phyloP scores from a whole-genome alignment of 2,329 filamentous ascomycete species.

The Diaporthe sp. region DNA sequence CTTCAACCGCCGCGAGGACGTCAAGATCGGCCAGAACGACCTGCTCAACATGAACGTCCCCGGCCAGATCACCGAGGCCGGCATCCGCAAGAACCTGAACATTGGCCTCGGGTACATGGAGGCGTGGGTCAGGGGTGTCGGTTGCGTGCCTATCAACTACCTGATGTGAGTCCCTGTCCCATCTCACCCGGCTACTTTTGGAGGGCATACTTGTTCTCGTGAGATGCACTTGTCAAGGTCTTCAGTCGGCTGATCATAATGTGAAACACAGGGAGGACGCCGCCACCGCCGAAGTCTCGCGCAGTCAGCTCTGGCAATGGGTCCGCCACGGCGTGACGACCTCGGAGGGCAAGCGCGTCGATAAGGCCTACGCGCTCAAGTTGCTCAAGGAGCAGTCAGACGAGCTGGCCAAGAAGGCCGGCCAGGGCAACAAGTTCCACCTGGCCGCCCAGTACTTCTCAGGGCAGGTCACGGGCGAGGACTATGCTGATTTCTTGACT shows the following conservation, averaged over 20 bases:
- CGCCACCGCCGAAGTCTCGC: slow-evolving; percentile 94
- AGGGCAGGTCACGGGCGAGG: slow-evolving; percentile 93
- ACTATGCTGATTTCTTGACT: slow-evolving; percentile 97
- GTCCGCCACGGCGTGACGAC: slow-evolving; percentile 80
- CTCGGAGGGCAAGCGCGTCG: slow-evolving; percentile 89
- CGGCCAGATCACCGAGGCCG: slow-evolving; percentile 90
- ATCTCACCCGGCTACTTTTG: too few relatives aligned
- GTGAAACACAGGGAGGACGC: slow-evolving; percentile 79
- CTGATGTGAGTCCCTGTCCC: slow-evolving; percentile 75
- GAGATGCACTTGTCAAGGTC: too few relatives aligned
- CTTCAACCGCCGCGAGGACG: slow-evolving; percentile 90
- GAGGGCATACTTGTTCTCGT: not conserved
- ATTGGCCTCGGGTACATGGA: slow-evolving; percentile 99
- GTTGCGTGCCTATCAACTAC: slow-evolving; percentile 97
- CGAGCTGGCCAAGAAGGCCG: slow-evolving; percentile 79
- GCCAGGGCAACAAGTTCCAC: slow-evolving; percentile 91
- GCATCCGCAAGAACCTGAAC: slow-evolving; percentile 97
- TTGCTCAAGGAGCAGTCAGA: slow-evolving; percentile 89
- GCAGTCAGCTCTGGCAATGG: slow-evolving; percentile 98
- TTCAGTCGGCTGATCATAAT: not conserved
- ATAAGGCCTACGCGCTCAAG: slow-evolving; percentile 90
- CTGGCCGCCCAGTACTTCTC: slow-evolving; percentile 95
- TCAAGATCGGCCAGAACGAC: slow-evolving; percentile 87
- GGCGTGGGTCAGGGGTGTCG: slow-evolving; percentile 94
- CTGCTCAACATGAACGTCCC: slow-evolving; percentile 98